phyloP scores from a whole-genome alignment of 495 filamentous ascomycete species.

The Aspergillus sparsus region DNA sequence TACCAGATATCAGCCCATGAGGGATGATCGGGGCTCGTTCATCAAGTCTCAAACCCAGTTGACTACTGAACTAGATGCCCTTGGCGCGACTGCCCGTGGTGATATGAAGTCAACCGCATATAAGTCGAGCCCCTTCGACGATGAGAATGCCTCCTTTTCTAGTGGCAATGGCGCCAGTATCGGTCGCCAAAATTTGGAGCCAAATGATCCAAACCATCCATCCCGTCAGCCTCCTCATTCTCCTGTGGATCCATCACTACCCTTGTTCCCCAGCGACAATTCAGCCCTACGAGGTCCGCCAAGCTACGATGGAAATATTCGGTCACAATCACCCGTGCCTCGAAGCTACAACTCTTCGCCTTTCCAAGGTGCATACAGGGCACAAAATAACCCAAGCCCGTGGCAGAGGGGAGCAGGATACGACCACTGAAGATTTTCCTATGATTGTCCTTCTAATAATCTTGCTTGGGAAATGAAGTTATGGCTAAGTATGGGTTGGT shows the following conservation, averaged over 20 bases:
- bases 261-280: constrained; percentile 57
- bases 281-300: constrained; percentile 35
- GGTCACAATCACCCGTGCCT: constrained; percentile 40
- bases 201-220: constrained; percentile 17
- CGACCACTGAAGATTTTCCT: constrained; percentile 49
- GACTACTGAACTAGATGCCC: constrained; percentile 86
- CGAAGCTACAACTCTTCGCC: constrained; percentile 38
- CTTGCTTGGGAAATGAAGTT: constrained; percentile 43
- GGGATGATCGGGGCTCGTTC: constrained; percentile 92
- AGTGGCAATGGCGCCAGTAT: constrained; percentile 45
- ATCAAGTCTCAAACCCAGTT: constrained; percentile 97
- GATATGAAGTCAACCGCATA: constrained; percentile 70
- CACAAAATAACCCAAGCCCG: constrained; percentile 60
- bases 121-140: constrained; percentile 70
- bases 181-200: constrained; percentile 34
- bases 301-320: constrained; percentile 34
- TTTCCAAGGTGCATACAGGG: constrained; percentile 40
- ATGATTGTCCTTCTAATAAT: constrained; percentile 33
- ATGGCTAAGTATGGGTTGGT: constrained; percentile 44
- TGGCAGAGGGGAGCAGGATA: constrained; percentile 70
- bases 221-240: constrained; percentile 42
- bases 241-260: constrained; percentile 64
- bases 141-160: constrained; percentile 72
- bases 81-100: constrained; percentile 89
- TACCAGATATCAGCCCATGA: constrained; percentile 93